These are phyloP conservation scores for Ministeria vibrans DNA, from an alignment of 78 protist genomes.

Conservation along the genomic window DNA sequence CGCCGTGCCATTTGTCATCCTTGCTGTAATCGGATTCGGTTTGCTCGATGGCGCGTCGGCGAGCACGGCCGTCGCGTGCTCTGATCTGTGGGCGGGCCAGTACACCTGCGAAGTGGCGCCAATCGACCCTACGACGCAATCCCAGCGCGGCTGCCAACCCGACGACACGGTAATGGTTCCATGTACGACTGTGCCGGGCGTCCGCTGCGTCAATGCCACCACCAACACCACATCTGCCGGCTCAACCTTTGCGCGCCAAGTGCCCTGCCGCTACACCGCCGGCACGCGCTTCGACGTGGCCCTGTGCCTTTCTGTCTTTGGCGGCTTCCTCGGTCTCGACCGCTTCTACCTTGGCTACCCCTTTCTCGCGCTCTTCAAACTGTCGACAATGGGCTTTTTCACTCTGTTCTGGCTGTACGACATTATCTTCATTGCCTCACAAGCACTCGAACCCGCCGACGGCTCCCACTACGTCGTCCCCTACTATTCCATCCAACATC, in stretches of 20 bases:
- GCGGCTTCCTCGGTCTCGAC: slow-evolving; percentile 9
- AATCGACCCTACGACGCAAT: too few relatives aligned
- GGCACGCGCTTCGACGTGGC: not conserved
- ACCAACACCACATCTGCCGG: too few relatives aligned
- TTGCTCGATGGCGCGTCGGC: too few relatives aligned
- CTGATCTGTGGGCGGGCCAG: too few relatives aligned
- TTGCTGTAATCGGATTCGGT: too few relatives aligned
- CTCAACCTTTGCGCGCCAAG: not conserved
- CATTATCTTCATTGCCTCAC: not conserved
- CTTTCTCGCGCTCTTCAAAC: not conserved
- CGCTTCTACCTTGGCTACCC: slow-evolving; percentile 26
- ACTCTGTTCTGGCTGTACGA: not conserved
- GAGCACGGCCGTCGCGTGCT: too few relatives aligned
- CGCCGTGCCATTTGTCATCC: too few relatives aligned
- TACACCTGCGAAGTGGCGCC: too few relatives aligned
- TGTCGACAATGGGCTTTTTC: slow-evolving; percentile 9
- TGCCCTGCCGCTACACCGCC: not conserved
- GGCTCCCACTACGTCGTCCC: not conserved
- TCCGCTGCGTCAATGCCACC: too few relatives aligned
- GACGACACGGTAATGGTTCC: too few relatives aligned
- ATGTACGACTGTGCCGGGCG: too few relatives aligned
- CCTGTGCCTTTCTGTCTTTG: not conserved
- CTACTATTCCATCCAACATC: not conserved
- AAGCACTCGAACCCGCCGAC: slow-evolving; percentile 1
- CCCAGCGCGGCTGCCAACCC: too few relatives aligned